Base-by-base conservation (phyloP, 2,329 filamentous ascomycete genomes). In the Chaetomiaceae sp. region DNA sequence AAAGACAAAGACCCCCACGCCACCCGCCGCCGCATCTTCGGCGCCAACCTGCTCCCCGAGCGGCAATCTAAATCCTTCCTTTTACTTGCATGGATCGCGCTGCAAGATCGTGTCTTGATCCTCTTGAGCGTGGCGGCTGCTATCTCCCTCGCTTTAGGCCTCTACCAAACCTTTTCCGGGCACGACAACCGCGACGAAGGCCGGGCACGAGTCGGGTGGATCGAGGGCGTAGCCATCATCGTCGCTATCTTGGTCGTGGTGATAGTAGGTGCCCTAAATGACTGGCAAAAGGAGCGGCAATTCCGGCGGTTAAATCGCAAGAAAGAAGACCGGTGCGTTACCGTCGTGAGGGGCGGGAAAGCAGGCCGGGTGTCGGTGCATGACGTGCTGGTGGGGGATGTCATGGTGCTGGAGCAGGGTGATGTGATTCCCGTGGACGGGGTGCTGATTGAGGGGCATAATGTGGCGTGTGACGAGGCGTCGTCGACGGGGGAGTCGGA, bases 401-500 rank as follows among this genome's bases (percentile, higher is more conserved):
- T 88, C 9, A 69, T 88, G 17, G 77, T 84, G 64, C 71, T 88
- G n/a, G 82, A 86, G 61, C 81, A 83, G 4, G 84, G 85, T 54
- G 83, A 88, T 61, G 74, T 85, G 42, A 75, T 87, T 42, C 83
- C 84, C 0, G 83, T 82, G 3, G 84, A 88, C 62, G 84, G 84
- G 2, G 73, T 88, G 38, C 77, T 86, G 54, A 81, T 88, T 57
- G 71, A 74, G 11, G 83, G 84, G 1, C 80, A 86, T 58, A 81
- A 81, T 37, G 69, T 88, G 56, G 84, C 82, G 64, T 88, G 83
- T 60, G 84, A 88, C 61, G 84, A 88, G 66, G 86, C 84, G 7
- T 85, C 83, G 6, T 81, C 82, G 1, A 88, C 85, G 12, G 84
- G 85, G 51, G 84, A 88, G 70, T 87, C 84, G 2, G 83, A 87